Evolutionary conservation across 306 rosid species (phyloP).

Genomic region (Rubus parviflorus): DNA sequence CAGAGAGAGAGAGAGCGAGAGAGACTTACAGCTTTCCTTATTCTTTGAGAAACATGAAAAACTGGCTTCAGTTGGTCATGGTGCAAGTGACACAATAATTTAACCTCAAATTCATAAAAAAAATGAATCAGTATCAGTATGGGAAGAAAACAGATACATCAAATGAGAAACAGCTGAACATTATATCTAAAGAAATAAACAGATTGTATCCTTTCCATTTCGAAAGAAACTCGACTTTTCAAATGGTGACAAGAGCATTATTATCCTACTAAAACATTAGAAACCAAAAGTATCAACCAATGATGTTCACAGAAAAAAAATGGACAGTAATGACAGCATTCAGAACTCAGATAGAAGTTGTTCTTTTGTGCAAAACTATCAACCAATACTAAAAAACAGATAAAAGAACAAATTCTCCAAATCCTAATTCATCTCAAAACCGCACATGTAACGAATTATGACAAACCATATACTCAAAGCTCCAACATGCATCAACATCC

Average conservation of each 20-base stretch:
- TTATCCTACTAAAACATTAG: not conserved
- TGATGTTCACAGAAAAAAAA: not conserved
- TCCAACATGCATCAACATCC: not conserved
- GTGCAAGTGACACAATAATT: constrained; percentile 79
- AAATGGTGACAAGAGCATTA: not conserved
- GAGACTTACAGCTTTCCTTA: constrained; percentile 82
- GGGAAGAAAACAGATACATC: not conserved
- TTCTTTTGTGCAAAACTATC: not conserved
- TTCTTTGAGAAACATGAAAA: constrained; percentile 81
- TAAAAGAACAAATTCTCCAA: not conserved
- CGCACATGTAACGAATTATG: not conserved
- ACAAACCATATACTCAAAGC: not conserved
- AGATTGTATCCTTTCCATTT: not conserved
- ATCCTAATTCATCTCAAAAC: not conserved
- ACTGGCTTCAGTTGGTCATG: constrained; percentile 92
- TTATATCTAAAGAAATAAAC: not conserved
- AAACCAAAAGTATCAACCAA: not conserved
- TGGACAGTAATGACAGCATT: not conserved
- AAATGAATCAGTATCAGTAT: constrained; percentile 25
- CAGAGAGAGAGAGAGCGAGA: constrained; percentile 8
- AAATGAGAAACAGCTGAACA: constrained; percentile 2
- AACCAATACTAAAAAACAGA: not conserved
- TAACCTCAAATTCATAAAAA: constrained; percentile 56
- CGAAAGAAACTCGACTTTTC: not conserved
- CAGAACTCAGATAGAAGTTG: not conserved